These are phyloP conservation scores for Colletotrichum sp. DNA, from an alignment of 2,329 filamentous ascomycete species.

Conservation along the genomic window DNA sequence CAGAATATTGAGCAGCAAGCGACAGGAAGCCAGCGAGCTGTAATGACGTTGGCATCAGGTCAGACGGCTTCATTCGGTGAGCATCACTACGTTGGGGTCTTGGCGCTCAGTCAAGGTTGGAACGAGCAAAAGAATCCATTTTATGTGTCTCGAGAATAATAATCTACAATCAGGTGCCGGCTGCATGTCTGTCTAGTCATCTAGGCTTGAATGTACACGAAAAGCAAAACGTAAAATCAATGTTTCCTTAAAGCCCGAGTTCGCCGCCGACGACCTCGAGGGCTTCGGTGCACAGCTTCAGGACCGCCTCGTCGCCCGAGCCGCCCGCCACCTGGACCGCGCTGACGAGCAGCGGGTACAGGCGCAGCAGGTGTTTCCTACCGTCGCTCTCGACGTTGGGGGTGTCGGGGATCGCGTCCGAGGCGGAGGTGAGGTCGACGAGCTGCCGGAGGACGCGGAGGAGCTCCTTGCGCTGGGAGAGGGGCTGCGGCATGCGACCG, in stretches of 20 bases:
- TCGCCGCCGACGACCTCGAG: slow-evolving; percentile 68
- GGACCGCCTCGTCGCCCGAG: slow-evolving; percentile 65
- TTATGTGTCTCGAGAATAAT: neutral
- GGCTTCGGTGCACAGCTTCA: slow-evolving; percentile 62
- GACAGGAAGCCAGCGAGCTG: neutral
- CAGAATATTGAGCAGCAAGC: neutral
- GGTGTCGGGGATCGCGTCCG: slow-evolving; percentile 68
- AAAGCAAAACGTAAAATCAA: neutral
- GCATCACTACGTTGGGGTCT: neutral
- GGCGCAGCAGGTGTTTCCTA: slow-evolving; percentile 77
- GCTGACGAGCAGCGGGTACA: slow-evolving; percentile 79
- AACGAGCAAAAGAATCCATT: neutral
- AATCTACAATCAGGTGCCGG: neutral
- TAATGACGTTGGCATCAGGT: neutral
- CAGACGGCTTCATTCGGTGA: neutral
- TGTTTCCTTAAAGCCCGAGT: slow-evolving; percentile 40
- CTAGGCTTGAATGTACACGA: neutral
- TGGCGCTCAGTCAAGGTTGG: neutral
- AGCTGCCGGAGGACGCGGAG: slow-evolving; percentile 72
- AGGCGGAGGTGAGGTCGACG: slow-evolving; percentile 71
- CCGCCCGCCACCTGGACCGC: slow-evolving; percentile 64
- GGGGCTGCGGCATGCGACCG: slow-evolving; percentile 86
- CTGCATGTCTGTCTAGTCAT: neutral
- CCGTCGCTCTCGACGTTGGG: slow-evolving; percentile 58
- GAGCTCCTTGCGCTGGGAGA: slow-evolving; percentile 80